Evolutionary conservation across 2,329 filamentous ascomycete genomes (phyloP).

Genomic region (Thermochaetoides dissita): DNA sequence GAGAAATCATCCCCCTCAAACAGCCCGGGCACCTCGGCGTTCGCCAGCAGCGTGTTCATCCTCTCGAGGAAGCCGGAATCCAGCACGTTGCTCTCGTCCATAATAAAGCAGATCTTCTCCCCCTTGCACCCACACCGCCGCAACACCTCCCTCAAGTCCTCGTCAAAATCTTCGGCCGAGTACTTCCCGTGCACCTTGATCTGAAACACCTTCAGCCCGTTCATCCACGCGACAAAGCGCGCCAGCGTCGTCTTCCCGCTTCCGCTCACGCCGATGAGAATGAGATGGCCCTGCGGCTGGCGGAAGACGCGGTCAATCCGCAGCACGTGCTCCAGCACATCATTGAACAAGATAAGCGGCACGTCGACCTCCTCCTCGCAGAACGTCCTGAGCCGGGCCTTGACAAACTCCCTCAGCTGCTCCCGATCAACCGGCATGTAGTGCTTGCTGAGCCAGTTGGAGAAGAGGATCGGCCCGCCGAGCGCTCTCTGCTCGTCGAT

Average conservation of each 20-base stretch:
- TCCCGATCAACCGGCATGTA: constrained; percentile 95
- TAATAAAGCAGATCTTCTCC: constrained; percentile 99
- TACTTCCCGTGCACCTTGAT: constrained; percentile 99
- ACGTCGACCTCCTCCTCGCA: constrained; percentile 99
- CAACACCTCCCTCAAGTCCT: constrained; percentile 87
- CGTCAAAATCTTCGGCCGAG: constrained; percentile 95
- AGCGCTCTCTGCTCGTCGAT: constrained; percentile 83
- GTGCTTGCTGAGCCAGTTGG: constrained; percentile 98
- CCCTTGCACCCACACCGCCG: constrained; percentile 92
- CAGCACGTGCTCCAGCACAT: constrained; percentile 93
- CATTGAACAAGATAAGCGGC: constrained; percentile 96
- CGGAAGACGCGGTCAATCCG: constrained; percentile 98
- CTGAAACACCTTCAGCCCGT: constrained; percentile 95
- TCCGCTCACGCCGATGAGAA: constrained; percentile 94
- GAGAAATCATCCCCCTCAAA: constrained; percentile 99
- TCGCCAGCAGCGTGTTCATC: constrained; percentile 97
- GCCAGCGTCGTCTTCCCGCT: constrained; percentile 97
- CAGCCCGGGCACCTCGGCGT: constrained; percentile 95
- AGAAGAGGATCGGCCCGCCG: constrained; percentile 88
- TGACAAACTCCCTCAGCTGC: constrained; percentile 90
- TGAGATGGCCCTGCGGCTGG: constrained; percentile 94
- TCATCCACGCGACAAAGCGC: constrained; percentile 99
- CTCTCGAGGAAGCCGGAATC: constrained; percentile 97
- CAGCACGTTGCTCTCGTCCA: constrained; percentile 97
- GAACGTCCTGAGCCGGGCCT: constrained; percentile 92